Evolutionary conservation across 2,329 filamentous ascomycete species (phyloP).

Genomic region (Conoideocrella luteorostrata): DNA sequence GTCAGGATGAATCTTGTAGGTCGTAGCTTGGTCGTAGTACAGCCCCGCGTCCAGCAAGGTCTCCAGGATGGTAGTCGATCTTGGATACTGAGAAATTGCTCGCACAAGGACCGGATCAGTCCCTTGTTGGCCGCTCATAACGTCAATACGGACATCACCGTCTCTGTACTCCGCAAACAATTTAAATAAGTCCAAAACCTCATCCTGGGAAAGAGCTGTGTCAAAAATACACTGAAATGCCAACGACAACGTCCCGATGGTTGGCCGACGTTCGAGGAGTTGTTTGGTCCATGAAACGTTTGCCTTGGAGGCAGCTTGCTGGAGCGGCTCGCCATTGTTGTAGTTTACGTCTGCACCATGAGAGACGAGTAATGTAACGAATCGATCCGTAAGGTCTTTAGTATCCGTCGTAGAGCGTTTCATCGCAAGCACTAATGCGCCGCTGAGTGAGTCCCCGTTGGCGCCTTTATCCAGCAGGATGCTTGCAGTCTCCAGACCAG

Average conservation of each 20-base stretch:
- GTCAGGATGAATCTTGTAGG: slow-evolving; percentile 36
- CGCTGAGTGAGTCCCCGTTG: slow-evolving; percentile 36
- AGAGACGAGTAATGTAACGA: slow-evolving; percentile 33
- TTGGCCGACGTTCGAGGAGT: slow-evolving; percentile 45
- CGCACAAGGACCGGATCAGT: slow-evolving; percentile 44
- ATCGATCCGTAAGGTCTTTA: slow-evolving; percentile 34
- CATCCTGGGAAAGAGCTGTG: slow-evolving; percentile 41
- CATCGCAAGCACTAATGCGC: slow-evolving; percentile 40
- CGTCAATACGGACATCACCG: slow-evolving; percentile 43
- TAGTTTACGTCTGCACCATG: slow-evolving; percentile 43
- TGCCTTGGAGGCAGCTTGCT: slow-evolving; percentile 45
- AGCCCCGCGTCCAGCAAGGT: slow-evolving; percentile 51
- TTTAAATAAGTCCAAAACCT: slow-evolving; percentile 42
- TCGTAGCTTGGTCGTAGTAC: slow-evolving; percentile 50
- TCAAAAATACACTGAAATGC: slow-evolving; percentile 53
- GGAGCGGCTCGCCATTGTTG: slow-evolving; percentile 47
- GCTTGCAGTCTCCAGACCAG: slow-evolving; percentile 39
- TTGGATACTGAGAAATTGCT: slow-evolving; percentile 48
- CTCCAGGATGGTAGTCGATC: slow-evolving; percentile 45
- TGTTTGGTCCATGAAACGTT: slow-evolving; percentile 42
- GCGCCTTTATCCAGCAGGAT: slow-evolving; percentile 45
- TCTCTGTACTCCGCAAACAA: slow-evolving; percentile 46
- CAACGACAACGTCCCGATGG: slow-evolving; percentile 40
- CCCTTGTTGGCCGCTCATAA: slow-evolving; percentile 36
- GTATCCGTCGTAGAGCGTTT: slow-evolving; percentile 33